phyloP scores from a whole-genome alignment of 192 early-diverging fungal species.

The Linnemannia hyalina region DNA sequence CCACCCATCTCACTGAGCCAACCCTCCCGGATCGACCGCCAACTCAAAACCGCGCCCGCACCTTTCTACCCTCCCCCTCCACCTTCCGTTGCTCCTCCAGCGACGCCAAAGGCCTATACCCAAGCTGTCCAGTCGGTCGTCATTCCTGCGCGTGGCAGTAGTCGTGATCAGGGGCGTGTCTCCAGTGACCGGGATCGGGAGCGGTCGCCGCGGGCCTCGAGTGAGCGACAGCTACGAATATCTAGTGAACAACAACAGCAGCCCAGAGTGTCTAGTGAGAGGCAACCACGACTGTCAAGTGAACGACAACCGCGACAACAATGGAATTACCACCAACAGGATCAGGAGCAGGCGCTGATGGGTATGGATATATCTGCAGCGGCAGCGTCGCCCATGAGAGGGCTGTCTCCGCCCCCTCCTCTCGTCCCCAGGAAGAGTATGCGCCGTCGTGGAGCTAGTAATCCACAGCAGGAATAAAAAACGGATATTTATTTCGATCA shows the following conservation, averaged over 20 bases:
- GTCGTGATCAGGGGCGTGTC: not conserved
- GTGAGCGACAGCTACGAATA: not conserved
- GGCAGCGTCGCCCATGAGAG: not conserved
- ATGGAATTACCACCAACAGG: not conserved
- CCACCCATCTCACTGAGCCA: not conserved
- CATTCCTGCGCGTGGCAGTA: not conserved
- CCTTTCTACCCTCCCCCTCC: not conserved
- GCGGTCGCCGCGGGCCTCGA: not conserved
- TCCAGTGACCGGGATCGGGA: not conserved
- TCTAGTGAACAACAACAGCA: not conserved
- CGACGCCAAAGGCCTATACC: not conserved
- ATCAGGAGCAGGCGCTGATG: conserved; percentile 5
- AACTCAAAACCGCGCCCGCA: not conserved
- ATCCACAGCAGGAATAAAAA: not conserved
- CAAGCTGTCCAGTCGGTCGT: not conserved
- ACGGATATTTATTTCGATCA: too few relatives aligned
- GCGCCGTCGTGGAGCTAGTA: conserved; percentile 6
- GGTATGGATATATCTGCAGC: not conserved
- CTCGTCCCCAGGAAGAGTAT: conserved; percentile 13
- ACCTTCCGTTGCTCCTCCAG: not conserved
- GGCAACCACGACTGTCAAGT: not conserved
- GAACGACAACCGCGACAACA: not conserved
- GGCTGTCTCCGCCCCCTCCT: not conserved
- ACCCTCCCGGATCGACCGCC: not conserved
- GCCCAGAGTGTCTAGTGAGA: not conserved